These are phyloP conservation scores for Leucaena leucocephala DNA, from an alignment of 306 rosid genomes.

Conservation along the genomic window DNA sequence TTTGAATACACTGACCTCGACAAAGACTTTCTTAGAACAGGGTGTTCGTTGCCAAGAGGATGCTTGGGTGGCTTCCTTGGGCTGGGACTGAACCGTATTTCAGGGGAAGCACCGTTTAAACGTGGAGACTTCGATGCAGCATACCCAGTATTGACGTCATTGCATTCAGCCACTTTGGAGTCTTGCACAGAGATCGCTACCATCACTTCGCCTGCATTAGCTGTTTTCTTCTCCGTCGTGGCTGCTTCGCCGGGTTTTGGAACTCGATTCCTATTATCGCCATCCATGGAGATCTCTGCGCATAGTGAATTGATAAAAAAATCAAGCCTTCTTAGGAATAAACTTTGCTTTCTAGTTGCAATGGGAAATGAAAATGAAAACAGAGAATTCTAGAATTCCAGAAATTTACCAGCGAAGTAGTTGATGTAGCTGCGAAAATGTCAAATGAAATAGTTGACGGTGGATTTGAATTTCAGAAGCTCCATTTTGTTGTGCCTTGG, in stretches of 20 bases:
- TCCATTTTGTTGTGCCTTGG: background rate
- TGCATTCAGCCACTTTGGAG: conserved; percentile 34
- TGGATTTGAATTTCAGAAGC: background rate
- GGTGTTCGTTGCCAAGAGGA: conserved; percentile 46
- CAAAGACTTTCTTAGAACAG: conserved; percentile 48
- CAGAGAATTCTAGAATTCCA: background rate
- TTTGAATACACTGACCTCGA: conserved; percentile 64
- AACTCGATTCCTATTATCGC: conserved; percentile 30
- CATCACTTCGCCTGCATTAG: conserved; percentile 51
- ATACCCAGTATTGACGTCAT: conserved; percentile 25
- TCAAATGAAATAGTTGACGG: too few relatives aligned
- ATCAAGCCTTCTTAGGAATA: background rate
- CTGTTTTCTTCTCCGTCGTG: conserved; percentile 59
- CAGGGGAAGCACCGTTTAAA: conserved; percentile 52
- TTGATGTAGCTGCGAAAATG: background rate
- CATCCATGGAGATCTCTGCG: conserved; percentile 51
- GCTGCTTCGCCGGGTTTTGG: conserved; percentile 45
- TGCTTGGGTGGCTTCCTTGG: conserved; percentile 65
- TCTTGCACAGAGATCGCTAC: conserved; percentile 51
- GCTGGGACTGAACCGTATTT: conserved; percentile 53
- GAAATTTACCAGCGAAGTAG: background rate
- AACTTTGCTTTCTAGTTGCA: background rate
- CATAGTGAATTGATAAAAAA: background rate
- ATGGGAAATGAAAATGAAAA: background rate
- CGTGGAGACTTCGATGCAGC: conserved; percentile 49